phyloP scores from a whole-genome alignment of 371 early-diverging fungal genomes.

The Phascolomyces articulosus region DNA sequence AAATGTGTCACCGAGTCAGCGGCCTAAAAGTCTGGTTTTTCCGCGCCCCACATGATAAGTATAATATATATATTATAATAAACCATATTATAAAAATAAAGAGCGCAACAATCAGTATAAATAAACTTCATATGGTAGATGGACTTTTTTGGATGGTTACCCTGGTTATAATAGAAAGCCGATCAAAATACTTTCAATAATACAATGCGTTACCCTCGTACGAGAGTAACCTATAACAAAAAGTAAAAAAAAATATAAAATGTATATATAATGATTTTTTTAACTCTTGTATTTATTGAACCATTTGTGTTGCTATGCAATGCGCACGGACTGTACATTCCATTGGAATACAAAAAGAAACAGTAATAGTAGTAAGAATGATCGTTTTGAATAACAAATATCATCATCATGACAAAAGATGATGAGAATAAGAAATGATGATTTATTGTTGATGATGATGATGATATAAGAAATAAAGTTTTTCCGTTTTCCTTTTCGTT shows the following conservation, averaged over 20 bases:
- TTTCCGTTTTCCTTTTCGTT: background rate
- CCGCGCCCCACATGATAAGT: constrained; percentile 3
- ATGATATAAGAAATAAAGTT: too few relatives aligned
- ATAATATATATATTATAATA: too few relatives aligned
- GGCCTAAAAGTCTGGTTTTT: constrained; percentile 4
- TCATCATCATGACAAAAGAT: too few relatives aligned
- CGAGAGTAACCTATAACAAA: too few relatives aligned
- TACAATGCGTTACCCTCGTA: background rate
- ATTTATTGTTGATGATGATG: too few relatives aligned
- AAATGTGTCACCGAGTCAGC: constrained; percentile 5
- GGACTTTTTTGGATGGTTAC: constrained; percentile 1
- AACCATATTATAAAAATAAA: too few relatives aligned
- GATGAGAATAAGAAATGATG: too few relatives aligned
- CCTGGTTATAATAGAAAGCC: background rate
- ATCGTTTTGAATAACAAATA: background rate
- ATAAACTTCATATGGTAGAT: background rate
- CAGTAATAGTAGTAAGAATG: too few relatives aligned
- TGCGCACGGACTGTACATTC: constrained; percentile 4
- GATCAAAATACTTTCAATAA: background rate
- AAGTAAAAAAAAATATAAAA: background rate
- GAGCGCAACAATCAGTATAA: too few relatives aligned
- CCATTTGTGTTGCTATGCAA: constrained; percentile 4
- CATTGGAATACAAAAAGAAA: too few relatives aligned
- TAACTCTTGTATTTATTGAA: too few relatives aligned
- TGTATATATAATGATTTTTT: background rate